phyloP scores from a whole-genome alignment of 176 grass and related monocot genomes.

The Phoenix dactylifera region DNA sequence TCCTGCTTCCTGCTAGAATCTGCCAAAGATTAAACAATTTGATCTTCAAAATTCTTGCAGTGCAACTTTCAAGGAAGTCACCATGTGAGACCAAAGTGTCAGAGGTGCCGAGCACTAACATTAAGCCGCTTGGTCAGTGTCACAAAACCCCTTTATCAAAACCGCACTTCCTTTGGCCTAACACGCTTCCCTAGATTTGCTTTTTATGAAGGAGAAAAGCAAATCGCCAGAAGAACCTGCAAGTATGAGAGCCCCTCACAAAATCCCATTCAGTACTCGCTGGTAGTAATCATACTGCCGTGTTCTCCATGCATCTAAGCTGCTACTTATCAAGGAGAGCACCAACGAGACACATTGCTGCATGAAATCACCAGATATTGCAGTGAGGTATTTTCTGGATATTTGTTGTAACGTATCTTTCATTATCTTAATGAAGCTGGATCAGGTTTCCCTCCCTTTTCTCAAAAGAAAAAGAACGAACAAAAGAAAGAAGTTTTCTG shows the following conservation, averaged over 20 bases:
- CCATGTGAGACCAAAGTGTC: constrained; percentile 1
- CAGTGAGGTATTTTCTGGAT: neutral
- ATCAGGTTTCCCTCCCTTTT: too few relatives aligned
- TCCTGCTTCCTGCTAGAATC: constrained; percentile 31
- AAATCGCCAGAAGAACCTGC: constrained; percentile 13
- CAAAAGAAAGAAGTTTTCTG: too few relatives aligned
- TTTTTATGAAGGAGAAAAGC: constrained; percentile 12
- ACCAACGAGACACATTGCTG: constrained; percentile 99
- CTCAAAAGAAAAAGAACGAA: too few relatives aligned
- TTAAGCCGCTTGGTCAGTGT: constrained; percentile 5
- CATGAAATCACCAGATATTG: constrained; percentile 23
- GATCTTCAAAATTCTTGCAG: neutral
- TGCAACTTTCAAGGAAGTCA: constrained; percentile 1
- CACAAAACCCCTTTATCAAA: neutral
- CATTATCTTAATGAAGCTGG: too few relatives aligned
- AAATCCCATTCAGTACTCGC: constrained; percentile 94
- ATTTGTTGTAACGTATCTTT: too few relatives aligned
- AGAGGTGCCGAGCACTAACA: constrained; percentile 6
- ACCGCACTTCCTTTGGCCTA: neutral
- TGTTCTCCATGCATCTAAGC: constrained; percentile 96
- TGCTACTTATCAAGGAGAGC: constrained; percentile 97
- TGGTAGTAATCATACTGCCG: constrained; percentile 98
- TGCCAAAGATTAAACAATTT: constrained; percentile 48
- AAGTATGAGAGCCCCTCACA: constrained; percentile 29
- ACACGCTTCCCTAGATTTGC: constrained; percentile 23